Evolutionary conservation across 306 rosid species (phyloP), one percentile per base, ranked within the genome.

Genomic region (Adenanthera pavonina): DNA sequence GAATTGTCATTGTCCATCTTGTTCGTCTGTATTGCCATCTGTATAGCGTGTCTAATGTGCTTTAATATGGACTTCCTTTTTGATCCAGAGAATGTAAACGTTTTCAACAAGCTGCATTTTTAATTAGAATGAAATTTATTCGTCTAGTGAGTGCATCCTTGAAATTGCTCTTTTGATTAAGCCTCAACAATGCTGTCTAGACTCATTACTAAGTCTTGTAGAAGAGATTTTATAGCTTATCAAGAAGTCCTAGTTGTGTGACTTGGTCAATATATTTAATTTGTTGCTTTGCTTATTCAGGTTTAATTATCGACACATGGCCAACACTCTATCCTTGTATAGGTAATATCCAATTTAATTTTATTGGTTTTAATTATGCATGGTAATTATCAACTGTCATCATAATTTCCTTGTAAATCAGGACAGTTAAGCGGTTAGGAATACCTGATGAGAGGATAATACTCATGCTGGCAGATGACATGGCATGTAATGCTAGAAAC

Each of bases 251-350:
- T 53, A 11, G 61, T 82, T 81, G 49, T 68, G 34, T 52, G 19
- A 61, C 35, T 41, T 60, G 77, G 11, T 64, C 62, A 17, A 76
- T 54, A 56, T 74, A 76, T 57, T 74, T 73, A 76, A n/a, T 43
- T 43, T 48, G 64, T 2, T 62, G 78, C 30, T 78, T 78, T 79
- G 80, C 30, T 82, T 76, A 13, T 82, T 69, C 91, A 95, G 99
- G 99, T 95, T 95, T 86, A 93, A 95, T 69, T 95, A 95, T 75
- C 85, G 99, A 72, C 99, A 95, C 74, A 95, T 95, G 99, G 99
- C 99, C 75, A 95, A 95, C 80, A 93, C 99, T 40, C 75, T 95
- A 76, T 95, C 98, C 54, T 84, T 95, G 85, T 95, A 95, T 66
- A 88, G 98, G 99, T 87, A 80, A 68, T 41, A 72, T 80, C 54